Base-by-base conservation (phyloP, 371 early-diverging fungal species). In the Lichtheimia ramosa region DNA sequence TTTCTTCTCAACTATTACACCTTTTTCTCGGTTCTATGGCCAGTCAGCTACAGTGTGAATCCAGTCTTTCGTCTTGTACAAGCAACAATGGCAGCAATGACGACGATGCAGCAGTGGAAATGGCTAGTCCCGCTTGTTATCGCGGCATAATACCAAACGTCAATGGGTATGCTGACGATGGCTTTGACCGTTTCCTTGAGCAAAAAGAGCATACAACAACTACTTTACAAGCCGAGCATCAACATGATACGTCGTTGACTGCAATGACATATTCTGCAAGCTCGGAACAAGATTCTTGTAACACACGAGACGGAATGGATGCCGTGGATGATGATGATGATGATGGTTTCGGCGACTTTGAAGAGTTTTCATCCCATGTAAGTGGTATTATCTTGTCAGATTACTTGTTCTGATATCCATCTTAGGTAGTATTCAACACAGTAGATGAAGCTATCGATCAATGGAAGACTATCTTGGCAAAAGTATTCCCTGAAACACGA, bases 131-230 rank as follows among this genome's bases (percentile, higher is more conserved):
- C n/a, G 46, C 46, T 46, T 46, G 46, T 21, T 46, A 46, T 10
- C 46, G 46, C 10, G 21, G 21, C 46, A 46, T 46, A 18, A n/a
- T 46, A 21, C n/a, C 46, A 0, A 46, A 46, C 16, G 46, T 10
- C 46, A 46, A 46, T 21, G 46, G 18, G 18, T 46, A 46, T 46
- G 46, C 46, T 46, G 46, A 46, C 46, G 46, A 46, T 21, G 46
- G 46, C 46, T 46, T 46, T 16, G 46, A 46, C 18, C n/a, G 21
- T 0, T 46, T 16, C 46, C 16, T 46, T 6, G 10, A 21, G 7
- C 15, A 46, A 8, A n/a, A 16, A 46, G n/a, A n/a, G 10, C 7
- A 18, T 7, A 21, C 46, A 5, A 16, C 46, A 5, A 46, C 15
- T 1, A 46, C 46, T 12, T 46, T 46, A 21, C 46, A 46, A n/a